Conservation (phyloP, 2,329 filamentous ascomycete species). For the Alternaria conjuncta region DNA sequence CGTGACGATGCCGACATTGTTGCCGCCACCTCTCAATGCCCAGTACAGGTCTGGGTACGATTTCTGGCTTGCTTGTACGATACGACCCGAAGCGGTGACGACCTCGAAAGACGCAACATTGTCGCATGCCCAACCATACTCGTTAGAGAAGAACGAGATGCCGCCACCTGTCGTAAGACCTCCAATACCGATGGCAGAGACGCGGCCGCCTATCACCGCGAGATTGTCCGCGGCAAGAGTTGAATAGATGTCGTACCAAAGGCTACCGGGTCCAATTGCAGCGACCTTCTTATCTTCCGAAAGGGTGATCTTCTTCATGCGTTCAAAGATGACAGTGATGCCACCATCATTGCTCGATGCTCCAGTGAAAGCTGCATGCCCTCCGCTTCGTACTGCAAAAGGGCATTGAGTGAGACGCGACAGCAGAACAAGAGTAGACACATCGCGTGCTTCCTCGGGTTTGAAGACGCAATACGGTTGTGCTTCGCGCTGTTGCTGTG, state of each 20-base stretch:
- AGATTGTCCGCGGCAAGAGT: slow-evolving; percentile 30
- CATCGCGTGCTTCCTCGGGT: slow-evolving; percentile 23
- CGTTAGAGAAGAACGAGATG: slow-evolving; percentile 40
- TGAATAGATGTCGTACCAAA: slow-evolving; percentile 42
- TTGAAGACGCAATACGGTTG: slow-evolving; percentile 37
- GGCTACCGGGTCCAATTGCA: slow-evolving; percentile 37
- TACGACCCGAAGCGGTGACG: slow-evolving; percentile 33
- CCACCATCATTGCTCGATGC: slow-evolving; percentile 37
- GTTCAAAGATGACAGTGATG: slow-evolving; percentile 33
- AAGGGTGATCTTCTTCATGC: slow-evolving; percentile 31
- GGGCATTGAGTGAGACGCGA: slow-evolving; percentile 31
- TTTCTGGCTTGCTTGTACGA: slow-evolving; percentile 26
- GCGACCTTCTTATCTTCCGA: slow-evolving; percentile 27
- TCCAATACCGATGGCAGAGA: slow-evolving; percentile 37
- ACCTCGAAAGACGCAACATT: slow-evolving; percentile 42
- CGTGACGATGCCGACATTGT: slow-evolving; percentile 41
- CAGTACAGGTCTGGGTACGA: slow-evolving; percentile 49
- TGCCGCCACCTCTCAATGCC: slow-evolving; percentile 44
- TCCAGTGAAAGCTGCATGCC: slow-evolving; percentile 33
- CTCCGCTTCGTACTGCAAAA: slow-evolving; percentile 51
- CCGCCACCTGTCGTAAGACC: slow-evolving; percentile 28
- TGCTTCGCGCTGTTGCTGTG: slow-evolving; percentile 25
- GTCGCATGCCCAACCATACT: slow-evolving; percentile 42
- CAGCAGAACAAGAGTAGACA: slow-evolving; percentile 25
- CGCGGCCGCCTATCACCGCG: slow-evolving; percentile 38